These are phyloP conservation scores for Chlamydomonas applanata DNA, from an alignment of 139 green algal genomes.

Conservation along the genomic window DNA sequence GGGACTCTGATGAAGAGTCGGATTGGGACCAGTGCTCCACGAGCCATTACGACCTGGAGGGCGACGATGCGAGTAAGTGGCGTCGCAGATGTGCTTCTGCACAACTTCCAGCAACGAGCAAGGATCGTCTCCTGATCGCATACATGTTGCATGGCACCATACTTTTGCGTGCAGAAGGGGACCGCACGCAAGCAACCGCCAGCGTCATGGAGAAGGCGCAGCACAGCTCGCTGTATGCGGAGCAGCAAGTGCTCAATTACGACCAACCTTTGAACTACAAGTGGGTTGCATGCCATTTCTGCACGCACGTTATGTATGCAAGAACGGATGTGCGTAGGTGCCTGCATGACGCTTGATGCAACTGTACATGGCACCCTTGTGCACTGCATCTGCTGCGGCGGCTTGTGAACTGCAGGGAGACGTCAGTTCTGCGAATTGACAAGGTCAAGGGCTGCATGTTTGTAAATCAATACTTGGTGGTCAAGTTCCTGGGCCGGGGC, in stretches of 20 bases:
- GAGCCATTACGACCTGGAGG: slow-evolving; percentile 26
- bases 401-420: slow-evolving; percentile 46
- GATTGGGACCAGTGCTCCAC: slow-evolving; percentile 44
- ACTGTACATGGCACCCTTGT: background rate
- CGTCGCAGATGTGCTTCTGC: background rate
- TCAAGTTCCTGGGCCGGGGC: slow-evolving; percentile 78
- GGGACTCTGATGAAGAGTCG: slow-evolving; percentile 23
- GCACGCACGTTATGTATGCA: background rate
- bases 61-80: background rate
- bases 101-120: too few relatives aligned
- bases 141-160: background rate
- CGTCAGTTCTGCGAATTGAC: slow-evolving; percentile 56
- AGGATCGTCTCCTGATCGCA: too few relatives aligned
- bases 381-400: background rate
- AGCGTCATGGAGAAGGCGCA: slow-evolving; percentile 46
- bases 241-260: slow-evolving; percentile 5
- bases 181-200: slow-evolving; percentile 18
- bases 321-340: background rate
- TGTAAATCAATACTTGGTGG: slow-evolving; percentile 83
- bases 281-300: background rate
- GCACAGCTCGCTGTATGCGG: slow-evolving; percentile 35
- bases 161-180: background rate
- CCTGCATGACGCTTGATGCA: background rate
- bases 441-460: slow-evolving; percentile 76
- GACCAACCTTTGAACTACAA: slow-evolving; percentile 6